Conservation (phyloP, 2,329 filamentous ascomycete species). For the Aureobasidium sp. region DNA sequence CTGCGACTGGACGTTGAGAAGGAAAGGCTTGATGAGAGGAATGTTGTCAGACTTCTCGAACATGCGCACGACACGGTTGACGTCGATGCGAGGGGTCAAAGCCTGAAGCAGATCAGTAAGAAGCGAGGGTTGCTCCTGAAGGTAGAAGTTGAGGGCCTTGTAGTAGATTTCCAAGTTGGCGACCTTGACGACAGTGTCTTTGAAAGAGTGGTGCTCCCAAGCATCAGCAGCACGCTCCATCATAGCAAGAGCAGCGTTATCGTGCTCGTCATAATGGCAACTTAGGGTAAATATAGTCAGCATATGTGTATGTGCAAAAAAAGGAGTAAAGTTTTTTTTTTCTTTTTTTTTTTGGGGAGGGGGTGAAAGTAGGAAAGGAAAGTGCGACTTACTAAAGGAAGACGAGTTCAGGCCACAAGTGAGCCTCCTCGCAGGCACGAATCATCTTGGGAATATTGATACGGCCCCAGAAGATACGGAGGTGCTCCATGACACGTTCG, state of each 20-base stretch:
- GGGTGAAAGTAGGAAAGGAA: not conserved
- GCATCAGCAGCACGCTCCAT: constrained; percentile 97
- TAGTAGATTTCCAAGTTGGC: constrained; percentile 99
- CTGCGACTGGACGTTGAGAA: constrained; percentile 89
- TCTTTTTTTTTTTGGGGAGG: too few relatives aligned
- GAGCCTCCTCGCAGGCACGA: constrained; percentile 83
- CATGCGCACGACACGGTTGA: constrained; percentile 98
- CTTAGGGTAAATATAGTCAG: not conserved
- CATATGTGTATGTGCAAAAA: too few relatives aligned
- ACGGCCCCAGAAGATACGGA: constrained; percentile 96
- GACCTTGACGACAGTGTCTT: constrained; percentile 96
- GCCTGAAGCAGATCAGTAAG: constrained; percentile 92
- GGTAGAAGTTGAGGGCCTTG: constrained; percentile 91
- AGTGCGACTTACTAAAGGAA: constrained; percentile 62
- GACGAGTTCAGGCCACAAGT: constrained; percentile 94
- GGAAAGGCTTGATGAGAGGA: constrained; percentile 96
- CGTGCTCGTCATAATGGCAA: constrained; percentile 96
- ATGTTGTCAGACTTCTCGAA: constrained; percentile 98
- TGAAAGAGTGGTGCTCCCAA: constrained; percentile 99
- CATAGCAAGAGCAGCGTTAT: constrained; percentile 93
- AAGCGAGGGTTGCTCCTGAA: constrained; percentile 92
- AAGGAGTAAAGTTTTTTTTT: too few relatives aligned
- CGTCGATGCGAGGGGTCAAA: constrained; percentile 88
- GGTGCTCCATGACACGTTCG: constrained; percentile 94
- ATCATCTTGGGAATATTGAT: constrained; percentile 99